These are phyloP conservation scores for Carex pumila DNA, from an alignment of 176 grass and related monocot genomes.

Conservation along the genomic window DNA sequence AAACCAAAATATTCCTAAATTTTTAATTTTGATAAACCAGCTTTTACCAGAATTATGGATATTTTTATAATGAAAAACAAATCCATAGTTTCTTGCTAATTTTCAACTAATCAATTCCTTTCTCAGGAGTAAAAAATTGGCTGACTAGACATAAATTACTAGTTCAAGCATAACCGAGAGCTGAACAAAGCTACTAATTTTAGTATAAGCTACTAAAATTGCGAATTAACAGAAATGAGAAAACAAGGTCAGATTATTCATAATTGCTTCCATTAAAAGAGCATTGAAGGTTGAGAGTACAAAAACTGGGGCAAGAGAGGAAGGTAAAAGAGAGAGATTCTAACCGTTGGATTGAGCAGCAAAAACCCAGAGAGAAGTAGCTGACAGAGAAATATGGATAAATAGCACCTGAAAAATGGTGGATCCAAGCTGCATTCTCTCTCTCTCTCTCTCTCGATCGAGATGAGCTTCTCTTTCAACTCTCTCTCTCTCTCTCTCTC, in stretches of 20 bases:
- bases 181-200: not conserved
- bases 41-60: not conserved
- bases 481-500: conserved; percentile 2
- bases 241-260: not conserved
- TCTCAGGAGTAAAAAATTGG: not conserved
- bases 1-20: not conserved
- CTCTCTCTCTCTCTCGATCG: not conserved
- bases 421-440: conserved; percentile 37
- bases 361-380: conserved; percentile 19
- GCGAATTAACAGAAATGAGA: not conserved
- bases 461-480: conserved; percentile 12
- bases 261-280: not conserved
- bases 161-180: not conserved
- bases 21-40: not conserved
- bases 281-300: not conserved
- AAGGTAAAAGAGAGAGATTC: not conserved
- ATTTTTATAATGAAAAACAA: not conserved
- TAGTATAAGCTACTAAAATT: conserved; percentile 2
- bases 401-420: conserved; percentile 33
- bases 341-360: conserved; percentile 43
- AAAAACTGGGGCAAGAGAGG: not conserved
- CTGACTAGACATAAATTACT: not conserved
- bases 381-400: conserved; percentile 32
- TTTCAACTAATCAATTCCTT: not conserved
- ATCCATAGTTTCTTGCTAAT: not conserved